Percentiles rank a stretch among this genome's conserved stretches.
Conservation (phyloP, 768 basidiomycete genomes). For the Phanerochaete sordida region DNA sequence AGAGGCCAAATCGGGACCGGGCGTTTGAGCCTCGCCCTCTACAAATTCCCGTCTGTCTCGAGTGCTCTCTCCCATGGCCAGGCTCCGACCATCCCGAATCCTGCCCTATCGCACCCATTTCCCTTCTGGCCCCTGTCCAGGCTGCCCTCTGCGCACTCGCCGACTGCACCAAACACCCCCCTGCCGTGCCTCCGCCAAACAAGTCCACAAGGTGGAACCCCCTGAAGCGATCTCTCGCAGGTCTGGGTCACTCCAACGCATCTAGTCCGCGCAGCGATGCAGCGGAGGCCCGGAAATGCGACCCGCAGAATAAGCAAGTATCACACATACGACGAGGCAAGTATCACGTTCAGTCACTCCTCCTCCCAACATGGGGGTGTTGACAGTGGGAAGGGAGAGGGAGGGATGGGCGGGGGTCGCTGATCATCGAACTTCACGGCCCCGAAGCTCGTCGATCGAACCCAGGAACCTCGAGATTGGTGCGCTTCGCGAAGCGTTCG, state of each 20-base stretch:
- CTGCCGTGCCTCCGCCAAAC: neutral
- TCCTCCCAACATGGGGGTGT: too few species aligned
- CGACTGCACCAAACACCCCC: neutral
- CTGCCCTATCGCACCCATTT: neutral
- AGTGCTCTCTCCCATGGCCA: neutral
- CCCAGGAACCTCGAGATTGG: neutral
- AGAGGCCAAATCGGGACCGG: neutral
- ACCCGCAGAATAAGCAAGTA: neutral
- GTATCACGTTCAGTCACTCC: neutral
- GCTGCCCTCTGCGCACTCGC: too few species aligned
- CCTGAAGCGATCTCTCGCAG: neutral
- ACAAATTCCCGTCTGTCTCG: neutral
- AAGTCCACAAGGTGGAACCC: neutral
- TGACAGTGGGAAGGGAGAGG: too few species aligned
- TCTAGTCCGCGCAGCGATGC: too few species aligned
- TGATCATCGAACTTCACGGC: too few species aligned
- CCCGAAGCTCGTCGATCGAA: neutral
- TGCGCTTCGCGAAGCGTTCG: neutral
- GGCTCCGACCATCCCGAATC: neutral
- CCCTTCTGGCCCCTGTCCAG: neutral
- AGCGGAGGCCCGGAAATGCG: neutral
- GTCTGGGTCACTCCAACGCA: neutral
- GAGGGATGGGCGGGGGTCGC: neutral
- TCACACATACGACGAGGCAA: neutral
- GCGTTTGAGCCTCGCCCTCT: neutral